Evolutionary conservation across 108 stramenopile genomes (phyloP).

Genomic region (Cylindrotheca closterium): DNA sequence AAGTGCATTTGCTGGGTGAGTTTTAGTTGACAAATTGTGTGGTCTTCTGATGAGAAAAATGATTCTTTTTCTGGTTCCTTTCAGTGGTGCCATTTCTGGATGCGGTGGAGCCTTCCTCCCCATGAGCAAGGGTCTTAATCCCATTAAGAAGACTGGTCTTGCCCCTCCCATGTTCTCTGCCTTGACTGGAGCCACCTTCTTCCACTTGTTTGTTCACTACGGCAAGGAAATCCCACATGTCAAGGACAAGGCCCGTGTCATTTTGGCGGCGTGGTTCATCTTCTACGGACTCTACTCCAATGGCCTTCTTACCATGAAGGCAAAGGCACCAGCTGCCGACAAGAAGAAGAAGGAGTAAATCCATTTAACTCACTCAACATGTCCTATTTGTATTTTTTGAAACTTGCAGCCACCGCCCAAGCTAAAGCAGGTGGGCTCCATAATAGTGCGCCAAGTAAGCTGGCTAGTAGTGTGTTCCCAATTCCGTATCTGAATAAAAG

Average conservation of each 20-base stretch:
- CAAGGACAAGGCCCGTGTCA: constrained; percentile 63
- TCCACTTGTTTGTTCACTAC: constrained; percentile 72
- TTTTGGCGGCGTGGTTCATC: constrained; percentile 77
- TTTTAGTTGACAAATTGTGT: too few species aligned
- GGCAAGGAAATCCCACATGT: constrained; percentile 66
- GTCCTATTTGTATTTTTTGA: too few species aligned
- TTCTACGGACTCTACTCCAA: constrained; percentile 40
- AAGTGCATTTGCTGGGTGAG: neutral
- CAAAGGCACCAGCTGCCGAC: neutral
- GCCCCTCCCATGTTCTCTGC: constrained; percentile 78
- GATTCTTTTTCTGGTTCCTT: too few species aligned
- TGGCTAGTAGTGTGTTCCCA: too few species aligned
- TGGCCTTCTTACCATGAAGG: constrained; percentile 6
- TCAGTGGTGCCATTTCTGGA: constrained; percentile 71
- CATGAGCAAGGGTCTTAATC: constrained; percentile 84
- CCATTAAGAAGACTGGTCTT: constrained; percentile 69
- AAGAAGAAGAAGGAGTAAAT: neutral
- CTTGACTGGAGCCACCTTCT: constrained; percentile 66
- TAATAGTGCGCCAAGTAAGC: too few species aligned
- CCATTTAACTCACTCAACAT: too few species aligned
- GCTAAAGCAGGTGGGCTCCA: too few species aligned
- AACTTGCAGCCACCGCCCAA: too few species aligned
- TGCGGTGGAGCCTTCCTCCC: constrained; percentile 90
- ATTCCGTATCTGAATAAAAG: too few species aligned
- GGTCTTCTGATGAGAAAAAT: too few species aligned